Evolutionary conservation across 2,329 filamentous ascomycete genomes (phyloP), one percentile per base, ranked within the genome.

Genomic region (Biscogniauxia mediterranea): DNA sequence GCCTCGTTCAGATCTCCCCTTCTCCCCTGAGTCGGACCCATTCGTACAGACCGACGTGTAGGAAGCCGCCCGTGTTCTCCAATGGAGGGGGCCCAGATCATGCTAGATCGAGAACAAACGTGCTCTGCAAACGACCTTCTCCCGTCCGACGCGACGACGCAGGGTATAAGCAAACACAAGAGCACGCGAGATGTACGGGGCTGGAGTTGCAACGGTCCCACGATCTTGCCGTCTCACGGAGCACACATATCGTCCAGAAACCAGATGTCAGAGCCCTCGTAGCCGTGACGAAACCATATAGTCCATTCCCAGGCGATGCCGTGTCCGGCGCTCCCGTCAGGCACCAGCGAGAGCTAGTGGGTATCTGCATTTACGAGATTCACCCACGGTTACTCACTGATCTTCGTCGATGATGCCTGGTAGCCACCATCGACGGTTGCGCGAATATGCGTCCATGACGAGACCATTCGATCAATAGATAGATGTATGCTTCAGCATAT

Each of bases 361-460:
- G 17, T 23, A 21, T 42, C 49, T 55, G 56, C 38, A 52, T 54
- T 61, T 59, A 55, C 58, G 17, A 32, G 49, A 11, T 49, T 42
- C 49, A 38, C 28, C 54, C 32, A 56, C 32, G 17, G 23, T 53
- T 61, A 50, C 52, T 21, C 52, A n/a, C 49, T 42, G 25, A 26
- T 28, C 25, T 54, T 28, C 28, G 11, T 5, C 28, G 28, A 32
- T 46, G 15, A n/a, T 46, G 17, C 38, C 15, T n/a, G 11, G 5
- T 46, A 15, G 17, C 38, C 6, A 46, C 2, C 15, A 46, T n/a
- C 38, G 17, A 46, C 38, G 13, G 32, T 38, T 38, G 32, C 8
- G 32, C 32, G 32, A 38, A 46, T 1, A 46, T 46, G 38, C 38
- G 38, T 46, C 38, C 2, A 15, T 46, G 38, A 32, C 11, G 28